phyloP scores from a whole-genome alignment of 2,329 filamentous ascomycete genomes.

The Exophiala sp. region DNA sequence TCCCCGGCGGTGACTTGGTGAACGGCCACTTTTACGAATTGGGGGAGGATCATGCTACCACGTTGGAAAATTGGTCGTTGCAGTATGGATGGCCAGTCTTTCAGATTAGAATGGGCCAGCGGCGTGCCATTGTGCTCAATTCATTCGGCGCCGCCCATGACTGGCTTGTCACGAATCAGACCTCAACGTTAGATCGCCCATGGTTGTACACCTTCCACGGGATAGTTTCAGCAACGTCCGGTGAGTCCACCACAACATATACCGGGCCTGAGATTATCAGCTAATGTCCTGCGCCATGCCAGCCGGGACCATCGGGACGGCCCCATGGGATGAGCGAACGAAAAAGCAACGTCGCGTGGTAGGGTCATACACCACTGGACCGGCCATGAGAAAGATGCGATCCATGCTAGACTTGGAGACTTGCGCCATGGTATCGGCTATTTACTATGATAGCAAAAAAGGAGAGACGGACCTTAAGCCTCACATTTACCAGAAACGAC shows the following conservation, averaged over 20 bases:
- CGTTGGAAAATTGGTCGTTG: background rate
- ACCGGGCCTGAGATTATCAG: no score
- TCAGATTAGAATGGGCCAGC: background rate
- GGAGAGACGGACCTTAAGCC: background rate
- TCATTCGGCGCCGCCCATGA: background rate
- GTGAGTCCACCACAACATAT: background rate
- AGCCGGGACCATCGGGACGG: conserved; percentile 18
- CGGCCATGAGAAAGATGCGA: conserved; percentile 9
- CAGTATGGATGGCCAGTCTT: conserved; percentile 1
- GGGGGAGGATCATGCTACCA: background rate
- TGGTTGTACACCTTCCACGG: conserved; percentile 3
- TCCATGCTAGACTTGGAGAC: conserved; percentile 15
- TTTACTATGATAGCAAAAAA: background rate
- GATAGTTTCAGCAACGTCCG: background rate
- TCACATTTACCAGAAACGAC: background rate
- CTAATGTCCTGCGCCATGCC: no score
- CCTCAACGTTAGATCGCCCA: background rate
- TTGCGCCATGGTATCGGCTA: conserved; percentile 8
- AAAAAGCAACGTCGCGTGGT: conserved; percentile 18
- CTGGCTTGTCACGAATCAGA: background rate
- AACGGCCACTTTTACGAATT: background rate
- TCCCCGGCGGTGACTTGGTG: background rate
- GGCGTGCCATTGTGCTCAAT: background rate
- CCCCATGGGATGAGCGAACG: conserved; percentile 17
- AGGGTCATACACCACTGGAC: conserved; percentile 13